phyloP scores from a whole-genome alignment of 2,329 filamentous ascomycete species.

The Botryotinia narcissicola region DNA sequence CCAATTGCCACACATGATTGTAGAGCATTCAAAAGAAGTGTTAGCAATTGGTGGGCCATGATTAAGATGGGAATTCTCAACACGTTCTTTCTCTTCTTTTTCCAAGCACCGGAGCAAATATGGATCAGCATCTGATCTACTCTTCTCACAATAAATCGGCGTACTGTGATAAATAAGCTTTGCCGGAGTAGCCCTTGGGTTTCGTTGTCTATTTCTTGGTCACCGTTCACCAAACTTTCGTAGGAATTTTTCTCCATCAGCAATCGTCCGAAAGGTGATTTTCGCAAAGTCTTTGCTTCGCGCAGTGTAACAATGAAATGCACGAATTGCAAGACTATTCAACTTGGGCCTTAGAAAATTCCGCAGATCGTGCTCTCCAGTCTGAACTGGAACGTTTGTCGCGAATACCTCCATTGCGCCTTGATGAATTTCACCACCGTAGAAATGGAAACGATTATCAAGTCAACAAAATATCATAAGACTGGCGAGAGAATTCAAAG shows the following conservation, averaged over 20 bases:
- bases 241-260: slow-evolving; percentile 46
- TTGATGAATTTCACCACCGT: background rate
- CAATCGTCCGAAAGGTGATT: slow-evolving; percentile 46
- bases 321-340: slow-evolving; percentile 40
- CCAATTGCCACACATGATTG: slow-evolving; percentile 46
- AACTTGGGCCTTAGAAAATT: slow-evolving; percentile 43
- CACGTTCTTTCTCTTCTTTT: slow-evolving; percentile 27
- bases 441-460: background rate
- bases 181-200: background rate
- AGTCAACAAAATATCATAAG: background rate
- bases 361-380: slow-evolving; percentile 44
- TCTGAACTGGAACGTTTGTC: slow-evolving; percentile 42
- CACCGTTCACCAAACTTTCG: slow-evolving; percentile 32
- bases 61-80: background rate
- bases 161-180: slow-evolving; percentile 25
- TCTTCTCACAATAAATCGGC: slow-evolving; percentile 32
- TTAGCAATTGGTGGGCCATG: slow-evolving; percentile 26
- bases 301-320: slow-evolving; percentile 46
- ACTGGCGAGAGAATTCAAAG: background rate
- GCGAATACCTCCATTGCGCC: slow-evolving; percentile 49
- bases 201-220: background rate
- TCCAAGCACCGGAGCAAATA: slow-evolving; percentile 27
- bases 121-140: slow-evolving; percentile 29
- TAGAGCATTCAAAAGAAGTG: slow-evolving; percentile 37
- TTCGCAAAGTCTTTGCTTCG: slow-evolving; percentile 43